Base-by-base conservation (phyloP, 2,329 filamentous ascomycete species). In the Lecanoromycetidae sp. region DNA sequence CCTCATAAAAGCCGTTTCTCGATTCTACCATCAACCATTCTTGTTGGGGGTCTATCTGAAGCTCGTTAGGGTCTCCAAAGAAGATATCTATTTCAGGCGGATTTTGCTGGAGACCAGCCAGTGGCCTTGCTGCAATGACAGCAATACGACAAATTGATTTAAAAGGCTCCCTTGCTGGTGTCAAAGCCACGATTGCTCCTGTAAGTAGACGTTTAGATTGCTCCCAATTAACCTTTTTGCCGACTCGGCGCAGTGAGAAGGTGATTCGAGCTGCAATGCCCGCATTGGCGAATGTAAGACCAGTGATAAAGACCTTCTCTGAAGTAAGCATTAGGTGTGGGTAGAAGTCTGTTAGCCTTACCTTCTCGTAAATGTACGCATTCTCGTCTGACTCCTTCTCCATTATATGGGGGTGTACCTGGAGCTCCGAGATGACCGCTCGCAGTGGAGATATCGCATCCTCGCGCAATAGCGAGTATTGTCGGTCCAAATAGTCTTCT, bases 11-110 rank as follows among this genome's bases (percentile, higher is more conserved):
- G 1, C 83, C 80, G 0, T 64, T 63, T 3, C 80, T 74, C 1
- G 82, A 74, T 58, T 94, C 86, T 0, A 94, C 66, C 84, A 94
- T 94, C 9, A 88, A 63, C 61, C 80, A 80, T 55, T 83, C 78
- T 27, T 74, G 62, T 13, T 74, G 71, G 0, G 86, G 79, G 56
- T 94, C 82, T 40, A 93, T 69, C 17, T 76, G 68, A 0, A 79
- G 67, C 20, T 87, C 75, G 2, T 76, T 66, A 0, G 69, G 57
- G 6, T 72, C 63, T 0, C 76, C 74, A 66, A 87, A 88, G 57
- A 82, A 81, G 0, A 94, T 67, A 54, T 94, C 86, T 13, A 94
- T 73, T 27, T 80, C 74, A 0, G 84, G 82, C 0, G 83, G 80
- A 35, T 77, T 75, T 26, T 76, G 70, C 32, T 82, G 72, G 0